phyloP scores from a whole-genome alignment of 1,139 yeast species.

The Torulaspora pretoriensis region DNA sequence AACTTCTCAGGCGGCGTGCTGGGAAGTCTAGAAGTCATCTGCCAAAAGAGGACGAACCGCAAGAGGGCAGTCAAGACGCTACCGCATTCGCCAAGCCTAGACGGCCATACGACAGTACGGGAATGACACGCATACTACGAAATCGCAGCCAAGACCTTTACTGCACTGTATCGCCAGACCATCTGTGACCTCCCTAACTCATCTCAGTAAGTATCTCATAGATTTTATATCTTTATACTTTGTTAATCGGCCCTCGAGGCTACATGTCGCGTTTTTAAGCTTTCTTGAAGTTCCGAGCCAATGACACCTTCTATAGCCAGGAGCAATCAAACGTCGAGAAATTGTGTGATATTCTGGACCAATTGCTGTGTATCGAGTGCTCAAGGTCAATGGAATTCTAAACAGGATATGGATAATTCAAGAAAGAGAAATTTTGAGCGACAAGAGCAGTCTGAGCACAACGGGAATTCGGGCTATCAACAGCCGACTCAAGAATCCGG shows the following conservation, averaged over 20 bases:
- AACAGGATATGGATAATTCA: background rate
- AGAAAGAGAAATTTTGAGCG: background rate
- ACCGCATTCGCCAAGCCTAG: conserved; percentile 36
- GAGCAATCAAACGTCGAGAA: background rate
- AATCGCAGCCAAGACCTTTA: conserved; percentile 17
- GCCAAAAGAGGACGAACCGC: conserved; percentile 42
- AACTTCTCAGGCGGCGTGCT: conserved; percentile 79
- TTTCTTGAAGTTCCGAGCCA: background rate
- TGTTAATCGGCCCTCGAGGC: background rate
- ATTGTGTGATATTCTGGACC: background rate
- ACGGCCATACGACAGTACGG: conserved; percentile 27
- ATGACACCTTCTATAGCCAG: background rate
- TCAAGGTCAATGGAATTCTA: background rate
- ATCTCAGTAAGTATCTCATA: background rate
- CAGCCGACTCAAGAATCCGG: background rate
- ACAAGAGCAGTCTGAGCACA: conserved; percentile 1
- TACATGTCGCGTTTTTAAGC: background rate
- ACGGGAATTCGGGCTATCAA: background rate
- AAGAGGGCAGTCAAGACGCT: conserved; percentile 36
- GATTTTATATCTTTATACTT: background rate
- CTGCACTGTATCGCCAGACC: conserved; percentile 14
- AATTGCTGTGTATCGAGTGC: conserved; percentile 1
- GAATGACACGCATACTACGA: conserved; percentile 28
- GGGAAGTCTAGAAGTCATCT: conserved; percentile 49
- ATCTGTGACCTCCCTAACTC: background rate